Percentiles rank a stretch among this genome's conserved stretches.
These are phyloP conservation scores for Sungouiozyma ichnusensis DNA, from an alignment of 805 yeast species.

Conservation along the genomic window DNA sequence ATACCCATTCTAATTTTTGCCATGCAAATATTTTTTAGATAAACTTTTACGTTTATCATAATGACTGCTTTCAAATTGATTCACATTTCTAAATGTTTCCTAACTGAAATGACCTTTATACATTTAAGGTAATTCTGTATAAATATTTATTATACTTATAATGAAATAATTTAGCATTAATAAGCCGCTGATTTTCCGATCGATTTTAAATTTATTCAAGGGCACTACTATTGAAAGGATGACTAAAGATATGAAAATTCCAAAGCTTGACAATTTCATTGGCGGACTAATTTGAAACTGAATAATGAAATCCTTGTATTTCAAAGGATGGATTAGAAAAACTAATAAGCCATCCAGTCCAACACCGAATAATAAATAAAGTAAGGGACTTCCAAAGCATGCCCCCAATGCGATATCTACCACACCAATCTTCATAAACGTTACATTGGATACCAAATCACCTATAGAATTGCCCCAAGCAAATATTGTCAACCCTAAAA, in stretches of 20 bases:
- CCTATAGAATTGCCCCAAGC: slow-evolving; percentile 92
- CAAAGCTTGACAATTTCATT: slow-evolving; percentile 30
- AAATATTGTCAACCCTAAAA: slow-evolving; percentile 77
- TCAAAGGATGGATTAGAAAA: slow-evolving; percentile 8
- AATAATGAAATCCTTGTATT: slow-evolving; percentile 9
- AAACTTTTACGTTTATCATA: not conserved
- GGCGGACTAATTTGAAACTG: slow-evolving; percentile 32
- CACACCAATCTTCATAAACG: slow-evolving; percentile 71
- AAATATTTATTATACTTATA: slow-evolving; percentile 14
- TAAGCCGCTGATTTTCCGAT: slow-evolving; percentile 31
- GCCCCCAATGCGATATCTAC: slow-evolving; percentile 92
- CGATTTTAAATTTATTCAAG: slow-evolving; percentile 36
- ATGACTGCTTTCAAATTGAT: not conserved
- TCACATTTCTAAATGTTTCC: not conserved
- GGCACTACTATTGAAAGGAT: slow-evolving; percentile 36
- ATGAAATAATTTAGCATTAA: slow-evolving; percentile 14
- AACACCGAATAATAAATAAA: slow-evolving; percentile 68
- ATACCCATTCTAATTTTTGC: no score
- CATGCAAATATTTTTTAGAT: not conserved
- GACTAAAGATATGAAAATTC: slow-evolving; percentile 32
- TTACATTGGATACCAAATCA: slow-evolving; percentile 73
- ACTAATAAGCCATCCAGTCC: slow-evolving; percentile 62
- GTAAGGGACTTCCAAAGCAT: slow-evolving; percentile 85
- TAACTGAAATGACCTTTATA: not conserved
- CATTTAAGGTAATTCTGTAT: slow-evolving; percentile 6